phyloP scores from a whole-genome alignment of 306 rosid species.

The Quercus robur region DNA sequence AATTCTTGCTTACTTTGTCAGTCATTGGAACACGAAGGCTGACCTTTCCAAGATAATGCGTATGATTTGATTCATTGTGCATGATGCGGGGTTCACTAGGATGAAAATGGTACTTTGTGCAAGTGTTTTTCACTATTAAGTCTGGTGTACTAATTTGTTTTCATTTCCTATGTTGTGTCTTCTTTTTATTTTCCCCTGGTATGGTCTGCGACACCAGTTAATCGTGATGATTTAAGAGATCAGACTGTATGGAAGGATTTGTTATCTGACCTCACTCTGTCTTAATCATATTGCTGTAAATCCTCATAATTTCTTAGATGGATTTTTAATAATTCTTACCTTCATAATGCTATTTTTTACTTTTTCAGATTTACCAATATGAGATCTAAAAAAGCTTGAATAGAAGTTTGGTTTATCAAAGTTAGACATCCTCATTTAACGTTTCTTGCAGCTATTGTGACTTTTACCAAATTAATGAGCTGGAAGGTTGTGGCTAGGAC shows the following conservation, averaged over 20 bases:
- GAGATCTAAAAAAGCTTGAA: background rate
- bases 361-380: background rate
- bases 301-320: background rate
- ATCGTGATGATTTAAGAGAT: too few relatives aligned
- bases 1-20: conserved; percentile 85
- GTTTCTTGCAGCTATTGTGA: background rate
- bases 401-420: conserved; percentile 5
- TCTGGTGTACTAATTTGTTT: background rate
- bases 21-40: conserved; percentile 91
- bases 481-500: conserved; percentile 78
- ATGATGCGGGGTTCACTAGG: conserved; percentile 97
- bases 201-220: too few relatives aligned
- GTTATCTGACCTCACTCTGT: conserved; percentile 21
- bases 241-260: conserved; percentile 28
- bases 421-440: conserved; percentile 15
- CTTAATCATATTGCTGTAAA: background rate
- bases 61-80: conserved; percentile 96
- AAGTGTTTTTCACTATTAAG: conserved; percentile 4
- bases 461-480: conserved; percentile 70
- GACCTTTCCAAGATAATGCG: conserved; percentile 63
- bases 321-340: background rate
- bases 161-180: background rate
- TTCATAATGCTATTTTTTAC: background rate
- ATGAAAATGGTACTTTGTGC: conserved; percentile 68
- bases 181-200: too few relatives aligned